Evolutionary conservation across 2,329 filamentous ascomycete genomes (phyloP).

Genomic region (Tolypocladium tropicale): DNA sequence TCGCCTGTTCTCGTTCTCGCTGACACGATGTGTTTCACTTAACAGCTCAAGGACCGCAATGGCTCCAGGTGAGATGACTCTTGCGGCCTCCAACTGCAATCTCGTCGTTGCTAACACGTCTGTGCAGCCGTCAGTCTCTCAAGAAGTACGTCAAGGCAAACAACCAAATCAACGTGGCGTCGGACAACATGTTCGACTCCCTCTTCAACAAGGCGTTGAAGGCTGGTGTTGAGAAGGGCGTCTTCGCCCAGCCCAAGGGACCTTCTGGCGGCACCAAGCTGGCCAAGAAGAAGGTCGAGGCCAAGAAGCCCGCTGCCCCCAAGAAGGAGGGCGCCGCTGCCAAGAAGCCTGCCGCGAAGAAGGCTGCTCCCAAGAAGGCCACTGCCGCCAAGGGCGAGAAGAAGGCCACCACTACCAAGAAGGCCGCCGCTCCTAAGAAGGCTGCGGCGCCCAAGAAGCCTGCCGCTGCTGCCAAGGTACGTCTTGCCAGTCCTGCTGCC

Average conservation of each 20-base stretch:
- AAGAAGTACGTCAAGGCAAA: conserved; percentile 52
- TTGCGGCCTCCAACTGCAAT: not conserved
- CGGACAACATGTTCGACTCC: conserved; percentile 51
- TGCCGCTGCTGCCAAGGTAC: conserved; percentile 14
- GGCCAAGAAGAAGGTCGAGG: conserved; percentile 57
- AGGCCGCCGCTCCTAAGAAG: conserved; percentile 32
- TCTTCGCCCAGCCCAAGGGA: conserved; percentile 86
- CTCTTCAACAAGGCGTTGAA: conserved; percentile 83
- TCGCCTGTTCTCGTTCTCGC: conserved; percentile 8
- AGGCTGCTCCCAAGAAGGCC: conserved; percentile 17
- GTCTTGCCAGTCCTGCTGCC: not conserved
- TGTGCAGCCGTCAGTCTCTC: conserved; percentile 42
- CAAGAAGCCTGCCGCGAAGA: conserved; percentile 13
- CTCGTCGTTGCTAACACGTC: conserved; percentile 4
- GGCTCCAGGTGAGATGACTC: conserved; percentile 32
- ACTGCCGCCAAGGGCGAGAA: conserved; percentile 54
- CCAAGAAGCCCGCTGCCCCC: conserved; percentile 25
- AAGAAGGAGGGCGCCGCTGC: conserved; percentile 19
- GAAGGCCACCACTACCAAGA: conserved; percentile 35
- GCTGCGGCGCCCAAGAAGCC: conserved; percentile 19
- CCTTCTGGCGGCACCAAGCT: conserved; percentile 88
- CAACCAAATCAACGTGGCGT: conserved; percentile 33
- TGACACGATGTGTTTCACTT: conserved; percentile 24
- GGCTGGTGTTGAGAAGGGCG: conserved; percentile 73
- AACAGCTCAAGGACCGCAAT: conserved; percentile 52